Conservation (phyloP, 78 protist genomes). For the Dictyostelium firmibasis region DNA sequence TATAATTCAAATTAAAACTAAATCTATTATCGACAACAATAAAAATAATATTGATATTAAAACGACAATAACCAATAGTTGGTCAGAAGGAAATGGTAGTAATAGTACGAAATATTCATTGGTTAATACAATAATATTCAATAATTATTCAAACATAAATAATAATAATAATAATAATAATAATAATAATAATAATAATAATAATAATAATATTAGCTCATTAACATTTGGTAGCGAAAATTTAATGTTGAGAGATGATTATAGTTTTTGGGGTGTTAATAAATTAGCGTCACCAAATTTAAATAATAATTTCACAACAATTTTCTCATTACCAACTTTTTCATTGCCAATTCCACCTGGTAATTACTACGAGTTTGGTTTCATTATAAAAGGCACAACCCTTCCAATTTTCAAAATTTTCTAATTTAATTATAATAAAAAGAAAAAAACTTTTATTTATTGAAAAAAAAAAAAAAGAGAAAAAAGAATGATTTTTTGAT, state of each 20-base stretch:
- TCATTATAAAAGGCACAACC: background rate
- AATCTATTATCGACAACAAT: too few relatives aligned
- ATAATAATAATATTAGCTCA: background rate
- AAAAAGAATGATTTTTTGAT: background rate
- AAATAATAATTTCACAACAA: background rate
- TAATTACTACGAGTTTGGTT: background rate
- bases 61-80: background rate
- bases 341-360: background rate
- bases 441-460: background rate
- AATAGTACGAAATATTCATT: background rate
- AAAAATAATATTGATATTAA: background rate
- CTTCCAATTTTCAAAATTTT: background rate
- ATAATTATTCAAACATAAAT: background rate
- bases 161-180: background rate
- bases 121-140: background rate
- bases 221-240: background rate
- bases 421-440: background rate
- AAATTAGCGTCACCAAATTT: background rate
- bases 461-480: background rate
- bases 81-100: background rate
- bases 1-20: background rate
- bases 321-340: background rate
- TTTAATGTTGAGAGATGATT: background rate
- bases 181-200: background rate
- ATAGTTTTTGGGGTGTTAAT: background rate